Base-by-base conservation (phyloP, 768 basidiomycete species). In the Podaxis sp. region DNA sequence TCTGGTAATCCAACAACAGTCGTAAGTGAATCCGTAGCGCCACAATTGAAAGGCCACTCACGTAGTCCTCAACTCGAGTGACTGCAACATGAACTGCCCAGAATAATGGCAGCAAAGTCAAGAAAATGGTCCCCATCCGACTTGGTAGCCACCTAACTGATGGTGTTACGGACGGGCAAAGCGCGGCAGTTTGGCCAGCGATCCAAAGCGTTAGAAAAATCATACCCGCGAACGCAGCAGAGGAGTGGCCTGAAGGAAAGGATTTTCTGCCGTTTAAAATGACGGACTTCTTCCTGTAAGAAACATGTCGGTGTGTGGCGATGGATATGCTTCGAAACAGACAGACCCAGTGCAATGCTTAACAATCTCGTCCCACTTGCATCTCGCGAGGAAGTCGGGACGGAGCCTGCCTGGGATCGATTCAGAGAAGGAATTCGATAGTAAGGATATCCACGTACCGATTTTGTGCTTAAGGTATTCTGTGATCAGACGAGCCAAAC, bases 231-330 rank as follows among this genome's bases (percentile, higher is more conserved):
- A 86, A 89, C 7, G 82, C 87, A 11, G 83, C 82, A 1, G 87
- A 86, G 1, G 87, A 86, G 69, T 90, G 88, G 5, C 88, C 88
- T 11, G 86, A 88, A 6, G 87, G 88, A 67, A 90, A 90, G 0
- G 87, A 89, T 59, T 80, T 77, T 37, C 86, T 75, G 13, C 86
- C 86, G 59, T 83, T 80, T 13, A 77, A 51, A 27, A 88, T 68
- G 11, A 69, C 61, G 4, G 75, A 66, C 19, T 69, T 57, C 37
- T 82, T 71, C 17, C 79, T 80, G 63, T 22, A 52, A n/a, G 25
- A 19, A 12, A 40, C 4, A 24, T 58, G 17, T 67, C 57, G 37
- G n/a, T 43, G 5, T 47, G 29, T 17, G 64, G 12, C n/a, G 9
- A 43, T 27, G 29, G 33, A 9, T 47, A 51, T 19, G 46, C 3